Base-by-base conservation (phyloP, 352 stramenopile species). In the Pythium apleroticum region DNA sequence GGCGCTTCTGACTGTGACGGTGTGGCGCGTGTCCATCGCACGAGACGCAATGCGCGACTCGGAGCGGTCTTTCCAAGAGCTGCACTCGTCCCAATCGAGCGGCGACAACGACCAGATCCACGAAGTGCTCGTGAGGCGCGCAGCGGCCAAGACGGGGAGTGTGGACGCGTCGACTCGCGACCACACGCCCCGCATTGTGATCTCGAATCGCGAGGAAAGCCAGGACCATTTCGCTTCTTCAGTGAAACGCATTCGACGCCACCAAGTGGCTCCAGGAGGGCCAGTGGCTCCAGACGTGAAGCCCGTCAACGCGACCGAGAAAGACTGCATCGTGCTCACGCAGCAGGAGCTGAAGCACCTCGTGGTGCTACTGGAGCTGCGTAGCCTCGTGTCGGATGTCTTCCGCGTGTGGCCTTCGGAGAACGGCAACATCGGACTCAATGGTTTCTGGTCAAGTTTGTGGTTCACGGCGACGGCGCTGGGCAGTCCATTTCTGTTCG, bases 371-470 rank as follows among this genome's bases (percentile, higher is more conserved):
- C 37, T 46, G 5, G 37, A 46, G 19, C 17, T 46, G 9, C 37
- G 37, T 17, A 46, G 19, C 9, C 37, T 46, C 37, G 3, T 22
- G 4, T 46, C 60, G 2, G 72, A 76, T 39, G 52, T 76, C 5
- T 57, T 76, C 41, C 69, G 55, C 35, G 60, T 79, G 10, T 79
- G 72, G 72, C 72, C 65, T 4, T 22, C 53, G 14, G 72, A 79
- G 57, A 76, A 76, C 55, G 68, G 72, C 4, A 79, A 76, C 57
- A 74, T 79, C 50, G 69, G 72, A 4, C 66, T 79, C 35, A 52
- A 57, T 19, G 65, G 61, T 1, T 74, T 79, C 35, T 79, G 72
- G 72, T 79, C 72, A 9, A 79, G 62, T 35, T 33, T 72, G 8
- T 30, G 45, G 39, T 79, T 74, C 63, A 76, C 68, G 19, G 24